Conservation (phyloP, 805 yeast genomes). For the Yarrowia phangngaensis region DNA sequence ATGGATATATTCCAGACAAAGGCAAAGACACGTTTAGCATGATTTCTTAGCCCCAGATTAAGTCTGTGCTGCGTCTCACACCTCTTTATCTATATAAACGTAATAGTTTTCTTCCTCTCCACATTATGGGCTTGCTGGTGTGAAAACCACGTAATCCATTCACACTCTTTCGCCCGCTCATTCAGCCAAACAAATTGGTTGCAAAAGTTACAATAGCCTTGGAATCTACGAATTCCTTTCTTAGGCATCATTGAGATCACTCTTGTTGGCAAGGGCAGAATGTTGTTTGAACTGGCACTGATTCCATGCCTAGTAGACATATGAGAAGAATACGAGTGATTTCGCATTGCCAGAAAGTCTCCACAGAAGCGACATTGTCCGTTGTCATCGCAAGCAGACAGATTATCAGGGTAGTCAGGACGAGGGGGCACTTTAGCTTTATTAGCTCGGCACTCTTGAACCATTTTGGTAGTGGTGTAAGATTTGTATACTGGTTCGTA, state of each 20-base stretch:
- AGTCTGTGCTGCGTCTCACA: conserved; percentile 1
- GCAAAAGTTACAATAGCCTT: conserved; percentile 17
- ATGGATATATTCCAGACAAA: no score
- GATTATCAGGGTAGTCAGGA: conserved; percentile 12
- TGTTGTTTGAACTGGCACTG: conserved; percentile 21
- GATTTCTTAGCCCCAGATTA: no score
- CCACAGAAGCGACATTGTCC: conserved; percentile 25
- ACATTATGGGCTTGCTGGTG: conserved; percentile 25
- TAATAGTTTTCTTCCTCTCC: conserved; percentile 7
- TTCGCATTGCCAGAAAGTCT: conserved; percentile 23
- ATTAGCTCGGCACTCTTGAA: conserved; percentile 2
- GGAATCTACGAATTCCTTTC: conserved; percentile 6
- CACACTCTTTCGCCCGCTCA: conserved; percentile 22
- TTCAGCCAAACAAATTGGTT: conserved; percentile 5
- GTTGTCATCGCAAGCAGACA: conserved; percentile 2
- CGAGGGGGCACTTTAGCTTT: background rate
- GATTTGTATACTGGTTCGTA: conserved; percentile 21
- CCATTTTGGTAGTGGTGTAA: conserved; percentile 11
- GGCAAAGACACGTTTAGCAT: no score
- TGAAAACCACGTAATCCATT: conserved; percentile 25
- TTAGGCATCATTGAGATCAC: conserved; percentile 1
- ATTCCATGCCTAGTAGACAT: conserved; percentile 23
- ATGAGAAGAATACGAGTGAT: conserved; percentile 27
- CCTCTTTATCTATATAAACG: background rate
- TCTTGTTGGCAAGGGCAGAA: conserved; percentile 6